Base-by-base conservation (phyloP, 768 basidiomycete species). In the Tulasnella sp. region DNA sequence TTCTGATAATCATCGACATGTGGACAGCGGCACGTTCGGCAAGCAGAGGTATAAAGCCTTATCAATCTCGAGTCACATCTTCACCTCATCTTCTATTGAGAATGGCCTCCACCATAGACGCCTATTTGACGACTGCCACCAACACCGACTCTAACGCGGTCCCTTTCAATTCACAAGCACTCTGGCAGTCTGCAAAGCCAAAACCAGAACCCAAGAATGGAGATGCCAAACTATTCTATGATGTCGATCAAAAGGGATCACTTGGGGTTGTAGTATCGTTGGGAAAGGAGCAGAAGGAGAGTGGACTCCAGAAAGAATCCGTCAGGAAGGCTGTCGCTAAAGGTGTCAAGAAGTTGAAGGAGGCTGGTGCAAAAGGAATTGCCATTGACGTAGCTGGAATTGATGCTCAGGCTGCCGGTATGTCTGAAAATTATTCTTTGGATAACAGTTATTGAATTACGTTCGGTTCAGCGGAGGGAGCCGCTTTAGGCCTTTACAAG, bases 401-500 rank as follows among this genome's bases (percentile, higher is more conserved):
- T 10, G 48, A 88, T 63, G 73, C 83, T 19, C 85, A 89, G 55
- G 86, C 84, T 54, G 78, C 85, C 55, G 83, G 85, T 83, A 56
- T 20, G 73, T 60, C 15, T 44, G n/a, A n/a, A n/a, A n/a, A n/a
- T 35, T 37, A 48, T 45, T 40, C 46, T 45, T 40, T 37, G 20
- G 12, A 5, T 19, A 20, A 53, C 35, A 29, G 29, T 22, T 54
- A 28, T 13, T 48, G 3, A 51, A 54, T 6, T 51, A 37, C 54
- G 42, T 56, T 56, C 46, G 20, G 41, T 28, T 39, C 57, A 81
- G 86, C 87, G 37, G 84, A 87, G 43, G 85, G 79, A 4, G 77
- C 88, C 2, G 72, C 85, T 58, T 70, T 91, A 56, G 81, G 83
- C 5, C 60, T 74, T 37, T 86, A 82, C 65, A 76, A 78, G 56